phyloP scores from a whole-genome alignment of 306 rosid genomes.

The Begonia loranthoides region DNA sequence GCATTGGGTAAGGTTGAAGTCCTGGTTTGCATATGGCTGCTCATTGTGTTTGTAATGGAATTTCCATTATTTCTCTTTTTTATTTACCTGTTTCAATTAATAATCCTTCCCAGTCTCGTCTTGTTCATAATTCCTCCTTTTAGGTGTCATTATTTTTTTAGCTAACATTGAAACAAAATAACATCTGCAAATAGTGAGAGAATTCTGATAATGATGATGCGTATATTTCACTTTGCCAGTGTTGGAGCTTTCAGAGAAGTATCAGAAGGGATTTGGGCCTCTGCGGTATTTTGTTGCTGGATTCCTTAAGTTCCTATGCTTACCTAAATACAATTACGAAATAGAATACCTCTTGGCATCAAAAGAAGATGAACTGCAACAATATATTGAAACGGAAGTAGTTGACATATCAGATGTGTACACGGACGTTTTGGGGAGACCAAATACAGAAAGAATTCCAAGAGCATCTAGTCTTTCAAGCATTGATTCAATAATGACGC shows the following conservation, averaged over 20 bases:
- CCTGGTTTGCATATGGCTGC: too few species aligned
- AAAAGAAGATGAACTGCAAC: slow-evolving; percentile 66
- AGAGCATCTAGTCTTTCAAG: slow-evolving; percentile 99
- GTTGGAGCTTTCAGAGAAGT: slow-evolving; percentile 88
- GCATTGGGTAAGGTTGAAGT: too few species aligned
- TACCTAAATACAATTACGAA: slow-evolving; percentile 88
- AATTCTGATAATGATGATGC: neutral
- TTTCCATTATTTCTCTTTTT: too few species aligned
- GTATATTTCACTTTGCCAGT: slow-evolving; percentile 28
- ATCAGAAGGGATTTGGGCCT: slow-evolving; percentile 95
- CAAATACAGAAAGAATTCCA: slow-evolving; percentile 79
- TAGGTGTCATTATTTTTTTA: too few species aligned
- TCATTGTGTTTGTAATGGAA: too few species aligned
- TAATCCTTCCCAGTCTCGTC: too few species aligned
- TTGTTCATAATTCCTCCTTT: too few species aligned
- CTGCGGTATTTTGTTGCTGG: slow-evolving; percentile 97
- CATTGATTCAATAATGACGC: slow-evolving; percentile 95
- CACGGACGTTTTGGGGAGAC: slow-evolving; percentile 77
- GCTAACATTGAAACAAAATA: neutral
- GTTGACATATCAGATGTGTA: slow-evolving; percentile 79
- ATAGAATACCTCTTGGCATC: slow-evolving; percentile 85
- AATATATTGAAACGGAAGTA: slow-evolving; percentile 44
- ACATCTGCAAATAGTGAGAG: neutral
- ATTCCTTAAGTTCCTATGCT: slow-evolving; percentile 80
- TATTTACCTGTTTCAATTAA: too few species aligned